Percentiles rank a stretch among this genome's conserved stretches.
Evolutionary conservation across 108 stramenopile species (phyloP).

Genomic region (Cylindrotheca closterium): DNA sequence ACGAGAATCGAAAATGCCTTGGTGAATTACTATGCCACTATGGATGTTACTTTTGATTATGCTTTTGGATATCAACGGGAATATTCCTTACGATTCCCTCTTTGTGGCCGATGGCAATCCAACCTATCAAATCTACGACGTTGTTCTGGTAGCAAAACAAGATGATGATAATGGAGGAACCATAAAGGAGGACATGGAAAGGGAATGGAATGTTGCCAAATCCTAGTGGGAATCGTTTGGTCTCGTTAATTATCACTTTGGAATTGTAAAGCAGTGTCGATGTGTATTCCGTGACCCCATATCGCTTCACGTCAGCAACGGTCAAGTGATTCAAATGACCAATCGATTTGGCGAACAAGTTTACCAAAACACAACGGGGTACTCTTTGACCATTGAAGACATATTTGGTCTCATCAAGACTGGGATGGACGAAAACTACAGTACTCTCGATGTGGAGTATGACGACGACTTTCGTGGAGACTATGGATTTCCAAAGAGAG

Average conservation of each 20-base stretch:
- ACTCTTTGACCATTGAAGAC: slow-evolving; percentile 9
- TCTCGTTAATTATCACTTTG: not conserved
- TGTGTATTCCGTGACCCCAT: not conserved
- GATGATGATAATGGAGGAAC: too few species aligned
- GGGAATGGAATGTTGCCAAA: not conserved
- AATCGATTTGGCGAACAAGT: not conserved
- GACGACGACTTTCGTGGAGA: too few species aligned
- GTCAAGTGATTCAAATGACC: not conserved
- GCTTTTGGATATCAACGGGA: not conserved
- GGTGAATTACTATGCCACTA: not conserved
- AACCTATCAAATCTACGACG: not conserved
- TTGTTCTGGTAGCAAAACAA: too few species aligned
- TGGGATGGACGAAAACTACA: slow-evolving; percentile 8
- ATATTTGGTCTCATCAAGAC: slow-evolving; percentile 27
- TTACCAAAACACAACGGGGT: not conserved
- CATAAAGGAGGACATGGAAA: too few species aligned
- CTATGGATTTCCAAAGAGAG: slow-evolving; percentile 10
- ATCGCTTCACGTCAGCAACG: not conserved
- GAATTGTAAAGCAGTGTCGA: not conserved
- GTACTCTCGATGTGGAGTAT: slow-evolving; percentile 19
- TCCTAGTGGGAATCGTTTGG: not conserved
- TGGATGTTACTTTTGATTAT: not conserved
- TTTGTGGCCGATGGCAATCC: not conserved
- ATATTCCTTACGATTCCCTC: not conserved
- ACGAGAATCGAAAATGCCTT: not conserved